Base-by-base conservation (phyloP, 2,329 filamentous ascomycete species). In the Diaporthe sp. region DNA sequence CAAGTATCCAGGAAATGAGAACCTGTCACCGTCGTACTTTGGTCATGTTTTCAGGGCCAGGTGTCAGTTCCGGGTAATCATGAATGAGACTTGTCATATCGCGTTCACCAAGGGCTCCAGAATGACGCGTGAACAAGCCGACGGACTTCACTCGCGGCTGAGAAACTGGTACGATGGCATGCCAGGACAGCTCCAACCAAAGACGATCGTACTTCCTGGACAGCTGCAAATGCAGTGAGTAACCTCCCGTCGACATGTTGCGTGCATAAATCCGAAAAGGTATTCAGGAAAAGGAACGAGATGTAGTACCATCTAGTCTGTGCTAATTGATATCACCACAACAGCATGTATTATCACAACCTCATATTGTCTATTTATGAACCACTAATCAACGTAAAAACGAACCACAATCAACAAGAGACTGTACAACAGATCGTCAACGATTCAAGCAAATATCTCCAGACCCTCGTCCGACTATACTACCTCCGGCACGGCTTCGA, bases 401-500 rank as follows among this genome's bases (percentile, higher is more conserved):
- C 30, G 30, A 38, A 25, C 6, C 45, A 25, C 6, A 30, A 30
- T 19, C 60, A 45, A 54, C n/a, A 35, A 40, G 22, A 17, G 8
- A 25, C 45, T 15, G 75, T 77, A 1, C 71, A 75, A 13, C 74
- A 75, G 22, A 76, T 81, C 1, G 77, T 84, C 10, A 52, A 47
- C 19, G 76, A 79, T 2, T 72, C 80, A 1, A 77, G 74, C 17
- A 77, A 71, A 15, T 66, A 76, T 81, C 1, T 69, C 17, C 76
- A 81, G 8, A 81, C 79, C 1, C 74, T 82, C 3, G 30, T 81
- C 40, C 76, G 81, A 4, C 75, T 83, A 0, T 83, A 83, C 72
- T 82, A 80, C 40, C 77, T 82, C 0, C 80, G 81, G 0, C 80
- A 83, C 17, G 79, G 80, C 0, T 83, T 81, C 52, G 82, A 84